phyloP scores from a whole-genome alignment of 2,329 filamentous ascomycete genomes.

The Alternaria incomplexa region DNA sequence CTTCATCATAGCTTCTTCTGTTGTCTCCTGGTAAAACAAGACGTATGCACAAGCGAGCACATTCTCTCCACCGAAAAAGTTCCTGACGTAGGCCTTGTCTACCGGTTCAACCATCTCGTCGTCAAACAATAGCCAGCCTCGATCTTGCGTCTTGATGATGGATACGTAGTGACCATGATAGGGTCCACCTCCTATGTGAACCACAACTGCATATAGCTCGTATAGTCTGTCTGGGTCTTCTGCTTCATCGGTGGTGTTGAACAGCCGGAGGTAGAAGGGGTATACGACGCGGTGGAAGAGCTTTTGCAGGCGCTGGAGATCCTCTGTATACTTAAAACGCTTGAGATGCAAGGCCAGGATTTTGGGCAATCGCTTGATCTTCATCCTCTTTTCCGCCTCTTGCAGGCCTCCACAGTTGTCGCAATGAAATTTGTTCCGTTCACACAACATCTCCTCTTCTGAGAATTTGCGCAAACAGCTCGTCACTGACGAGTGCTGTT shows the following conservation, averaged over 20 bases:
- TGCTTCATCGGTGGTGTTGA: conserved; percentile 96
- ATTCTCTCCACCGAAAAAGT: conserved; percentile 89
- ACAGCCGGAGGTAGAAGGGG: conserved; percentile 92
- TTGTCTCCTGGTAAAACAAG: conserved; percentile 95
- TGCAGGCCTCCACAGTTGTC: conserved; percentile 96
- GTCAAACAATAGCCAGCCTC: conserved; percentile 95
- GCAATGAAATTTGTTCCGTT: conserved; percentile 98
- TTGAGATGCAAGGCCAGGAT: conserved; percentile 93
- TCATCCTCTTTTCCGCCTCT: conserved; percentile 99
- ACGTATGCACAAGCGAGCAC: conserved; percentile 95
- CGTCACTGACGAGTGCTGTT: conserved; percentile 94
- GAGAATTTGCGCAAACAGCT: conserved; percentile 96
- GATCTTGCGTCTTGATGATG: conserved; percentile 95
- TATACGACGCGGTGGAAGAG: conserved; percentile 97
- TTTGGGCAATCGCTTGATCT: conserved; percentile 92
- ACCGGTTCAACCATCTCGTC: conserved; percentile 99
- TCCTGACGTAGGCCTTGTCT: conserved; percentile 92
- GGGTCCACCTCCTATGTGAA: conserved; percentile 95
- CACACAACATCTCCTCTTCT: conserved; percentile 95
- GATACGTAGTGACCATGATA: conserved; percentile 98
- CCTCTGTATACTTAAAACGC: conserved; percentile 97
- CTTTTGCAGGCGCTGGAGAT: conserved; percentile 91
- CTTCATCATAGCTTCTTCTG: conserved; percentile 68
- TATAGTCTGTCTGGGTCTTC: conserved; percentile 93
- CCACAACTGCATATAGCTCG: conserved; percentile 94